Percentiles rank a stretch among this genome's conserved stretches.
These are phyloP conservation scores for Pyricularia sp. DNA, from an alignment of 2,329 filamentous ascomycete species.

Conservation along the genomic window DNA sequence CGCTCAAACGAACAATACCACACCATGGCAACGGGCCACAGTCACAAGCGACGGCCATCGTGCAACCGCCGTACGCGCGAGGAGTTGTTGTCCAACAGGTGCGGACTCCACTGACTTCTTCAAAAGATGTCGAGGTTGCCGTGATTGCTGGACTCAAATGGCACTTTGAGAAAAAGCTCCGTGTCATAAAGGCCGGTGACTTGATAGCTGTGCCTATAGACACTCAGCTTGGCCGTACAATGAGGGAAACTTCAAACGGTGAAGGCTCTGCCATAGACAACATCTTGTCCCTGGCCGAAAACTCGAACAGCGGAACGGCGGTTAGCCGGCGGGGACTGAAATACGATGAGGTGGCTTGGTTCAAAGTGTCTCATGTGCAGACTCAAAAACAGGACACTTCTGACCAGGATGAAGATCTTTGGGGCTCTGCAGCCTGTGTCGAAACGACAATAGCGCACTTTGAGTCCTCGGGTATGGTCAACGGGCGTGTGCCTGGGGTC, in stretches of 20 bases:
- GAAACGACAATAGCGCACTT: slow-evolving; percentile 80
- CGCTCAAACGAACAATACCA: slow-evolving; percentile 27
- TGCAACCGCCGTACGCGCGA: slow-evolving; percentile 44
- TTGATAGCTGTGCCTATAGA: slow-evolving; percentile 83
- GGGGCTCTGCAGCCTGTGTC: slow-evolving; percentile 77
- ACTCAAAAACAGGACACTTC: slow-evolving; percentile 40
- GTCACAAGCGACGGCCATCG: slow-evolving; percentile 30
- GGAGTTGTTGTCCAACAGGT: slow-evolving; percentile 85
- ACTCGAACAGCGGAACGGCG: slow-evolving; percentile 2
- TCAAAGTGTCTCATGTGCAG: slow-evolving; percentile 68
- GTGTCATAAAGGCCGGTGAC: slow-evolving; percentile 77
- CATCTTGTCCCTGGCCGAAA: slow-evolving; percentile 38
- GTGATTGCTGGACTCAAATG: slow-evolving; percentile 77
- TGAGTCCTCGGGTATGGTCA: slow-evolving; percentile 80
- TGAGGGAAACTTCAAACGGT: slow-evolving; percentile 57
- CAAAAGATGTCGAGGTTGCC: slow-evolving; percentile 71
- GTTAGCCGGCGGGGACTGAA: slow-evolving; percentile 12
- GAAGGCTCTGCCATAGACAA: slow-evolving; percentile 62
- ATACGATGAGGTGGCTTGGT: slow-evolving; percentile 69
- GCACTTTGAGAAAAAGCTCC: slow-evolving; percentile 71
- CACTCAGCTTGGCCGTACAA: slow-evolving; percentile 64
- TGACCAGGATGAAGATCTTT: slow-evolving; percentile 53
- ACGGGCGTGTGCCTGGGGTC: slow-evolving; percentile 64
- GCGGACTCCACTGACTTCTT: slow-evolving; percentile 76
- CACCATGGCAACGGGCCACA: slow-evolving; percentile 36